A percentile compares a stretch with the other conserved stretches of the same genome.
Evolutionary conservation across 2,329 filamentous ascomycete species (phyloP).

Genomic region (Botrytis aclada): DNA sequence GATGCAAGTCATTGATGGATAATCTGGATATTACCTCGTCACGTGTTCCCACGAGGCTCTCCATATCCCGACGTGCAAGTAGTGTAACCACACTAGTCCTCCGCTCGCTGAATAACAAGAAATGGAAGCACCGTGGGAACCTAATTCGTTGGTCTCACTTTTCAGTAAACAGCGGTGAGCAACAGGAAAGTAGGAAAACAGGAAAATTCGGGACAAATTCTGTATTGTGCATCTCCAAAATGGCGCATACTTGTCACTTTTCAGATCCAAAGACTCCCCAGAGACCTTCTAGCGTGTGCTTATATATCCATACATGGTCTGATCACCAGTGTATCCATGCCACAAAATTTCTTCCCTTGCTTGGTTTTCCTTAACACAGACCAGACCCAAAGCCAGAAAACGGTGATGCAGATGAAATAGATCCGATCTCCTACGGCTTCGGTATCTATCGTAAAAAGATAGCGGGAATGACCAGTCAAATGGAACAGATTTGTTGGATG

Average conservation of each 20-base stretch:
- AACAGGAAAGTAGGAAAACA: constrained; percentile 10
- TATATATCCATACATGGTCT: constrained; percentile 6
- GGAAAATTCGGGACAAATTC: not conserved
- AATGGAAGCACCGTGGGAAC: not conserved
- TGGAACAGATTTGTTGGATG: constrained; percentile 24
- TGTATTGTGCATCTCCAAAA: constrained; percentile 16
- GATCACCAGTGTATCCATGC: constrained; percentile 2
- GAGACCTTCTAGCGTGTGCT: constrained; percentile 2
- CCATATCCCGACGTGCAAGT: constrained; percentile 10
- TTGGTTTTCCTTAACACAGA: constrained; percentile 21
- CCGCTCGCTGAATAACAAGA: constrained; percentile 17
- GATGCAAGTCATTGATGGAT: constrained; percentile 16
- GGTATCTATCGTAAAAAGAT: constrained; percentile 13
- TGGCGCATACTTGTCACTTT: constrained; percentile 27
- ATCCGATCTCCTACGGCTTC: constrained; percentile 22
- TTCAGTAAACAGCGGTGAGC: constrained; percentile 33
- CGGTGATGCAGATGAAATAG: constrained; percentile 28
- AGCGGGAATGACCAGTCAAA: constrained; percentile 15
- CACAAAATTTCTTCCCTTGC: constrained; percentile 5
- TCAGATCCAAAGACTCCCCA: constrained; percentile 9
- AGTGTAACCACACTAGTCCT: constrained; percentile 26
- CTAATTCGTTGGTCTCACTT: constrained; percentile 3
- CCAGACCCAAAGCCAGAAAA: constrained; percentile 18
- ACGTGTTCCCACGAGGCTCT: constrained; percentile 8
- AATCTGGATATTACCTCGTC: constrained; percentile 1